Conservation (phyloP, 805 yeast genomes). For the Kodamaea fukazawae region DNA sequence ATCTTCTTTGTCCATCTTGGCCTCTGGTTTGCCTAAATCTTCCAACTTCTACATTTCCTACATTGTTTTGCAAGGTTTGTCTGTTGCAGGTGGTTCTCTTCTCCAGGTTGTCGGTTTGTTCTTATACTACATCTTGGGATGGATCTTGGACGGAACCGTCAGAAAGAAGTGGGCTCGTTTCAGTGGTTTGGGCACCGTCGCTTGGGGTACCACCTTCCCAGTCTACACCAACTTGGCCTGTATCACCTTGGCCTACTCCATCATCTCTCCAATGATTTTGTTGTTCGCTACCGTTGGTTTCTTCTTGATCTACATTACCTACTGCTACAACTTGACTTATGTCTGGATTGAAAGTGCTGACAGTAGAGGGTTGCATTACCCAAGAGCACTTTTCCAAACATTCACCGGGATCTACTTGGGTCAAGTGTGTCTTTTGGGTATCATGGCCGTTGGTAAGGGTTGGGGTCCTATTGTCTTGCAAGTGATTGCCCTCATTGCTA, state of each 20-base stretch:
- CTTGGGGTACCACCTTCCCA: constrained; percentile 82
- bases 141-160: constrained; percentile 57
- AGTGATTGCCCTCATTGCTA: constrained; percentile 59
- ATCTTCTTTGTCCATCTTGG: constrained; percentile 70
- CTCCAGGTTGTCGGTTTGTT: constrained; percentile 65
- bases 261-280: constrained; percentile 80
- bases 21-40: constrained; percentile 80
- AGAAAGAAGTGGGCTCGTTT: constrained; percentile 67
- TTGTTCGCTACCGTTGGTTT: constrained; percentile 73
- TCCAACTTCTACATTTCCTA: constrained; percentile 87
- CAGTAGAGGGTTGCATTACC: constrained; percentile 78
- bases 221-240: constrained; percentile 68
- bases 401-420: constrained; percentile 86
- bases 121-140: constrained; percentile 57
- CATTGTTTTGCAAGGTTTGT: constrained; percentile 76
- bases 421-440: constrained; percentile 79
- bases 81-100: constrained; percentile 71
- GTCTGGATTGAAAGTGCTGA: constrained; percentile 67
- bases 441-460: constrained; percentile 85
- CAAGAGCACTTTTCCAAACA: constrained; percentile 85
- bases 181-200: constrained; percentile 47
- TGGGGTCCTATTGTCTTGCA: constrained; percentile 92
- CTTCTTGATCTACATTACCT: constrained; percentile 70
- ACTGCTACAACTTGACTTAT: constrained; percentile 73
- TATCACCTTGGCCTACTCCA: constrained; percentile 62